phyloP scores from a whole-genome alignment of 1,284 basidiomycete species.

The Cutaneotrichosporon spelunceum region DNA sequence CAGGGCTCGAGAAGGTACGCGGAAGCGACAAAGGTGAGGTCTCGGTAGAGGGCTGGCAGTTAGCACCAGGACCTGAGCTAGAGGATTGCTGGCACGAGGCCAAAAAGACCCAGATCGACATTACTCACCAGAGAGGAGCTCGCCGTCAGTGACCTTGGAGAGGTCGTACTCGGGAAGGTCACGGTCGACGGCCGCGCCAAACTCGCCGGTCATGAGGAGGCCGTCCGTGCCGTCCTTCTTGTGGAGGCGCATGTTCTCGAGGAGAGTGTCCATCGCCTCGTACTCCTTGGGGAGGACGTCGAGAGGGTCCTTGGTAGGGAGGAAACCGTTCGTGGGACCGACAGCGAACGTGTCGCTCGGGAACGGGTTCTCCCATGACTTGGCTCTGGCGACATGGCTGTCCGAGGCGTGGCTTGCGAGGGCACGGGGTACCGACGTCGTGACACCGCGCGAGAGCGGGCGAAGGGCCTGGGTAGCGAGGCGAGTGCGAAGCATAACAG shows the following conservation, averaged over 20 bases:
- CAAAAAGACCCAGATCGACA: too few species aligned
- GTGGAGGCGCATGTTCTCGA: slow-evolving; percentile 23
- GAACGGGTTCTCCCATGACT: slow-evolving; percentile 22
- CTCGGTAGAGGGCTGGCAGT: slow-evolving; percentile 23
- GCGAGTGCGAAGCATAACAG: slow-evolving; percentile 3
- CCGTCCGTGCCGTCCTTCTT: slow-evolving; percentile 17
- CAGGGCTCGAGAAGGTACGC: slow-evolving; percentile 27
- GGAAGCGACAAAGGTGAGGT: slow-evolving; percentile 24
- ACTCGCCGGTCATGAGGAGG: slow-evolving; percentile 21
- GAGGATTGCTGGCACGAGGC: neutral
- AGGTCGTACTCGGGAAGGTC: slow-evolving; percentile 25
- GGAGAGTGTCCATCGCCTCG: slow-evolving; percentile 22
- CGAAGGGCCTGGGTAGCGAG: neutral
- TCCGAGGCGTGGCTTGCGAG: slow-evolving; percentile 10
- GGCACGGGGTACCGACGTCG: neutral
- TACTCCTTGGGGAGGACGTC: slow-evolving; percentile 21
- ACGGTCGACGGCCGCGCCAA: slow-evolving; percentile 19
- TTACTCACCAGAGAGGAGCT: slow-evolving; percentile 19
- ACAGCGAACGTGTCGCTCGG: slow-evolving; percentile 21
- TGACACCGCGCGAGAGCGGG: slow-evolving; percentile 6
- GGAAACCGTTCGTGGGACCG: slow-evolving; percentile 23
- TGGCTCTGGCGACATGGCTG: slow-evolving; percentile 1
- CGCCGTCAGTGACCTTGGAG: slow-evolving; percentile 16
- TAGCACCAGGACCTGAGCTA: slow-evolving; percentile 1
- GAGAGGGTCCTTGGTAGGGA: slow-evolving; percentile 21